Evolutionary conservation across 2,329 filamentous ascomycete genomes (phyloP).

Genomic region (Ascosphaera apis): DNA sequence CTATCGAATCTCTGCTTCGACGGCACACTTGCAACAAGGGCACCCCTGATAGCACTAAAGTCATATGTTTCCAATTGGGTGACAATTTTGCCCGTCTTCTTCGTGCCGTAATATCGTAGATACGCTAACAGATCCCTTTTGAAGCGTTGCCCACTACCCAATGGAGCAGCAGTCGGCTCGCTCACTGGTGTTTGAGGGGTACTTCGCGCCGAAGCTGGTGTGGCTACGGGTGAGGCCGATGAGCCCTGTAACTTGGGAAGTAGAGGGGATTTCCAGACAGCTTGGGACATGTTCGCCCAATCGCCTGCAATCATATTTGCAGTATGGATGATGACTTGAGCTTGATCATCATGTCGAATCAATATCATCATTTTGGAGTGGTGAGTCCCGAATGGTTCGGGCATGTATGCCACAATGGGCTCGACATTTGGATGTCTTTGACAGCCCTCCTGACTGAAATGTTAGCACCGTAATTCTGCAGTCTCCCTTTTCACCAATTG

Average conservation of each 20-base stretch:
- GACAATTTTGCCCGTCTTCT: conserved; percentile 30
- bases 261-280: conserved; percentile 52
- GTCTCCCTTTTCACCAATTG: background rate
- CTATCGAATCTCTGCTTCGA: conserved; percentile 33
- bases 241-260: conserved; percentile 33
- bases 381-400: conserved; percentile 68
- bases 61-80: conserved; percentile 38
- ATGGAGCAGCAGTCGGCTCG: conserved; percentile 2
- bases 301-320: conserved; percentile 79
- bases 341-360: conserved; percentile 50
- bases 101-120: conserved; percentile 42
- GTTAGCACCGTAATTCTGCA: background rate
- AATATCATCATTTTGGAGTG: conserved; percentile 75
- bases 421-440: conserved; percentile 41
- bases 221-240: no score
- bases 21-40: conserved; percentile 58
- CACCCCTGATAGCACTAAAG: conserved; percentile 44
- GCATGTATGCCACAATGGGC: conserved; percentile 53
- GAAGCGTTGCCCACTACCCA: conserved; percentile 47
- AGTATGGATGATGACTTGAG: conserved; percentile 64
- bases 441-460: conserved; percentile 32
- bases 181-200: background rate
- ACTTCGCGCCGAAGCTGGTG: no score
- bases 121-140: conserved; percentile 56
- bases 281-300: conserved; percentile 76